Evolutionary conservation across 2,329 filamentous ascomycete genomes (phyloP).

Genomic region (Paracoccidioides lutzii): DNA sequence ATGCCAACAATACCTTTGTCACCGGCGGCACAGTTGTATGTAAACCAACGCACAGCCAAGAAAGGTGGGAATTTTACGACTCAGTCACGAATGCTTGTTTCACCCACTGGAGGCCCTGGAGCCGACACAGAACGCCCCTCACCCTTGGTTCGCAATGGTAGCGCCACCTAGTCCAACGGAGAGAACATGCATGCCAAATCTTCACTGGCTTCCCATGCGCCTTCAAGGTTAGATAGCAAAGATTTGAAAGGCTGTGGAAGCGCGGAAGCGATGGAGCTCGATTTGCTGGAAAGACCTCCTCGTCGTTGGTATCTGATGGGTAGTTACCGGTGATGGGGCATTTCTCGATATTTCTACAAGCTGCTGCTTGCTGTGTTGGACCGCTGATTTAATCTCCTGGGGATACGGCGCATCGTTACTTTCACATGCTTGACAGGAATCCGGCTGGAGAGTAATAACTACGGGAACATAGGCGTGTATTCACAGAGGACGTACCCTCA

Average conservation of each 20-base stretch:
- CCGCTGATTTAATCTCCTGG: neutral
- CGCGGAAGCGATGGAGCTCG: conserved; percentile 64
- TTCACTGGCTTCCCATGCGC: conserved; percentile 19
- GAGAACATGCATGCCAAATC: conserved; percentile 1
- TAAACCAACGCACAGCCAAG: conserved; percentile 56
- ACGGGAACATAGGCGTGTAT: neutral
- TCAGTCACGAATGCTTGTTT: neutral
- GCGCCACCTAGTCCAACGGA: conserved; percentile 11
- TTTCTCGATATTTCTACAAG: neutral
- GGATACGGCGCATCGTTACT: no score
- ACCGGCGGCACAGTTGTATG: conserved; percentile 63
- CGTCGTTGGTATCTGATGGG: conserved; percentile 20
- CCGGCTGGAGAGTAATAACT: no score
- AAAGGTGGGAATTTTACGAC: conserved; percentile 2
- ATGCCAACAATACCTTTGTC: conserved; percentile 76
- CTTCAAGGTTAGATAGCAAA: conserved; percentile 22
- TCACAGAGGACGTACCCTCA: neutral
- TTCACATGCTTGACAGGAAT: no score
- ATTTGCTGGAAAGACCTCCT: conserved; percentile 40
- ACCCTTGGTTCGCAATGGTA: conserved; percentile 37
- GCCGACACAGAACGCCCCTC: conserved; percentile 52
- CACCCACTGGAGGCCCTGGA: conserved; percentile 16
- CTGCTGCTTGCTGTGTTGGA: neutral
- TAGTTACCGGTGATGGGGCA: neutral
- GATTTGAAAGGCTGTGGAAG: conserved; percentile 65